phyloP scores from a whole-genome alignment of 2,329 filamentous ascomycete species.

The Microcera coccophila region DNA sequence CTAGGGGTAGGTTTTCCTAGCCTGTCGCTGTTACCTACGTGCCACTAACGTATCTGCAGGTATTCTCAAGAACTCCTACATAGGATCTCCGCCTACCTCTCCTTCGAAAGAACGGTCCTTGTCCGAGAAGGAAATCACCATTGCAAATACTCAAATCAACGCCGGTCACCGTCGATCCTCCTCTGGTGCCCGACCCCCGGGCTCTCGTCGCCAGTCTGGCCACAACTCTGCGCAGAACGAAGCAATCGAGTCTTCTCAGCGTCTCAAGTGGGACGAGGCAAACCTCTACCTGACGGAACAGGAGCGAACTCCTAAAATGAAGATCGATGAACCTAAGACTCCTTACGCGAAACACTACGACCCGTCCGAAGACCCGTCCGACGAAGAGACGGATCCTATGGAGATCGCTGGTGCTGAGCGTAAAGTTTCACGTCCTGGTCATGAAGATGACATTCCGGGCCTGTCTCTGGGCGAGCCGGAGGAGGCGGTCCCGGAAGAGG shows the following conservation, averaged over 20 bases:
- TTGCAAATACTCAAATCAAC: constrained; percentile 93
- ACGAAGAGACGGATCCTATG: constrained; percentile 58
- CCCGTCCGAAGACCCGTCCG: constrained; percentile 79
- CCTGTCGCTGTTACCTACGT: neutral
- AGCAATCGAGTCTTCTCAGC: constrained; percentile 56
- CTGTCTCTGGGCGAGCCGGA: constrained; percentile 92
- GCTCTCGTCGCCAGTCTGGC: constrained; percentile 69
- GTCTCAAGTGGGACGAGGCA: constrained; percentile 97
- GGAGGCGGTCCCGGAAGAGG: constrained; percentile 57
- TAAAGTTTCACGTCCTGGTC: constrained; percentile 38
- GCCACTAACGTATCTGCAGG: constrained; percentile 50
- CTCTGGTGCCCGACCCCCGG: constrained; percentile 56
- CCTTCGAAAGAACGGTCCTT: constrained; percentile 42
- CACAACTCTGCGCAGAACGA: constrained; percentile 37
- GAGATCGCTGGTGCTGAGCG: constrained; percentile 26
- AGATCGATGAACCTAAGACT: constrained; percentile 98
- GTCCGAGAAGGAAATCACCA: constrained; percentile 81
- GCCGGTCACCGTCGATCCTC: constrained; percentile 85
- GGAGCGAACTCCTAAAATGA: constrained; percentile 93
- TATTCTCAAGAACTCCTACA: constrained; percentile 88
- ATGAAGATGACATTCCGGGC: constrained; percentile 78
- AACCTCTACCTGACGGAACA: constrained; percentile 97
- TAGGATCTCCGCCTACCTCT: constrained; percentile 53
- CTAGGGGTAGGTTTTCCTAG: constrained; percentile 38
- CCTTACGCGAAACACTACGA: constrained; percentile 93